These are phyloP conservation scores for Emericellopsis atlantica DNA, from an alignment of 2,329 filamentous ascomycete species.

Conservation along the genomic window DNA sequence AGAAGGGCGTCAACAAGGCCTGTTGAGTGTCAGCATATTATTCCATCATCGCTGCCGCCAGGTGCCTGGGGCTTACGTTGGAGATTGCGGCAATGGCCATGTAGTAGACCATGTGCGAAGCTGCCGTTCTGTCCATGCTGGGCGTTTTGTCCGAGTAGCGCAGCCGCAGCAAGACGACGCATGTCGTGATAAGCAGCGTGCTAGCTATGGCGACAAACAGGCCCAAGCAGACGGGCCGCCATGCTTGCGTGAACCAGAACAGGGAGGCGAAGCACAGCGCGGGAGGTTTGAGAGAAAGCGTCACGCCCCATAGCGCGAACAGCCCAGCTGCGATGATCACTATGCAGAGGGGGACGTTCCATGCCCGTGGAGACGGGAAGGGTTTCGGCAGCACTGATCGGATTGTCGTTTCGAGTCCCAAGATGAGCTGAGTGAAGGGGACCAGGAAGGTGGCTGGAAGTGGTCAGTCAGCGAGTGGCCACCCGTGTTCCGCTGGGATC, in stretches of 20 bases:
- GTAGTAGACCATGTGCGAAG: slow-evolving; percentile 60
- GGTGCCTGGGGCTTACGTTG: slow-evolving; percentile 33
- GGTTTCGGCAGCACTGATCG: slow-evolving; percentile 40
- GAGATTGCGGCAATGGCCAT: slow-evolving; percentile 42
- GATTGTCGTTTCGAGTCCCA: slow-evolving; percentile 47
- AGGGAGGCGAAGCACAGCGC: slow-evolving; percentile 55
- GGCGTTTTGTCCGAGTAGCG: slow-evolving; percentile 18
- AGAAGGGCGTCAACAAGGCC: slow-evolving; percentile 51
- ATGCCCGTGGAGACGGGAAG: slow-evolving; percentile 46
- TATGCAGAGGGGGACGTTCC: slow-evolving; percentile 46
- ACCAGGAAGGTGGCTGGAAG: slow-evolving; percentile 49
- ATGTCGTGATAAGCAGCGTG: slow-evolving; percentile 34
- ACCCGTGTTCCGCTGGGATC: not conserved
- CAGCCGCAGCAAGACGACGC: slow-evolving; percentile 44
- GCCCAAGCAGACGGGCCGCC: slow-evolving; percentile 42
- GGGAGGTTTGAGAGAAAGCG: slow-evolving; percentile 38
- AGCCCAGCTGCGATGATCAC: slow-evolving; percentile 34
- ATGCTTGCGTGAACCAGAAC: slow-evolving; percentile 53
- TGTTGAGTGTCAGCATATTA: slow-evolving; percentile 21
- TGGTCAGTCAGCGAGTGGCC: too few species aligned
- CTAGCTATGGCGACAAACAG: slow-evolving; percentile 37
- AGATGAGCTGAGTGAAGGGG: slow-evolving; percentile 53
- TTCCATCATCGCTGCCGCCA: not conserved
- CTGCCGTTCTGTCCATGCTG: slow-evolving; percentile 45
- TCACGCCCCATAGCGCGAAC: slow-evolving; percentile 45